Conservation (phyloP, 192 early-diverging fungal genomes). For the Entomortierella lignicola region DNA sequence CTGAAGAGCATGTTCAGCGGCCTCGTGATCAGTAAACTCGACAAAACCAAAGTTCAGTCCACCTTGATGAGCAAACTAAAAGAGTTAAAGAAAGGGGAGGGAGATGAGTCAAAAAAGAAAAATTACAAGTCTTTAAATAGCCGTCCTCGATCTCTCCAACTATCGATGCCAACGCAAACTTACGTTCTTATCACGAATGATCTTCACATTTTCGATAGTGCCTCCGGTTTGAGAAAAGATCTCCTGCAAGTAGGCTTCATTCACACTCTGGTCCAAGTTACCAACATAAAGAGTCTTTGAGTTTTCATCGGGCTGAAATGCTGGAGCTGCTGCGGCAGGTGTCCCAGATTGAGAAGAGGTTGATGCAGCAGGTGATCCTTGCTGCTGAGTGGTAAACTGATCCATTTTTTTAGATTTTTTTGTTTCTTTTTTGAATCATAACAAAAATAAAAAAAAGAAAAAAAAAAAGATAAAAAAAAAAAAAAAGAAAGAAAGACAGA, state of each 20-base stretch:
- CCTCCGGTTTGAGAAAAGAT: slow-evolving; percentile 76
- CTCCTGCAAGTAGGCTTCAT: slow-evolving; percentile 77
- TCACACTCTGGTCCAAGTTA: slow-evolving; percentile 85
- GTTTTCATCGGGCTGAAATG: slow-evolving; percentile 58
- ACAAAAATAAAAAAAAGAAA: not conserved
- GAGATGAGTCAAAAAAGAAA: not conserved
- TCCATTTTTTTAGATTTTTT: slow-evolving; percentile 33
- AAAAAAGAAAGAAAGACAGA: slow-evolving; percentile 2
- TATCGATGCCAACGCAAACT: slow-evolving; percentile 45
- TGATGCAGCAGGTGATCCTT: slow-evolving; percentile 36
- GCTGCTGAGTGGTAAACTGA: slow-evolving; percentile 35
- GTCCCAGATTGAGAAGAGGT: slow-evolving; percentile 21
- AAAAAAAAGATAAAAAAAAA: not conserved
- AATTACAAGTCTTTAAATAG: too few species aligned
- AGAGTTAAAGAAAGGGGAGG: not conserved
- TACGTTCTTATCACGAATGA: slow-evolving; percentile 80
- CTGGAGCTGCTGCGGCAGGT: slow-evolving; percentile 26
- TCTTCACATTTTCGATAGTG: slow-evolving; percentile 77
- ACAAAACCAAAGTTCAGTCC: slow-evolving; percentile 93
- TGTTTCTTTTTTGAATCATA: not conserved
- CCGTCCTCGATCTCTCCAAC: too few species aligned
- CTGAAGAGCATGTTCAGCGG: slow-evolving; percentile 79
- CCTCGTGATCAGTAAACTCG: slow-evolving; percentile 77
- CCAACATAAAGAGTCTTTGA: slow-evolving; percentile 84
- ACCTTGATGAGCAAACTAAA: slow-evolving; percentile 68